phyloP scores from a whole-genome alignment of 176 grass and related monocot species.

The Chloris gayana region DNA sequence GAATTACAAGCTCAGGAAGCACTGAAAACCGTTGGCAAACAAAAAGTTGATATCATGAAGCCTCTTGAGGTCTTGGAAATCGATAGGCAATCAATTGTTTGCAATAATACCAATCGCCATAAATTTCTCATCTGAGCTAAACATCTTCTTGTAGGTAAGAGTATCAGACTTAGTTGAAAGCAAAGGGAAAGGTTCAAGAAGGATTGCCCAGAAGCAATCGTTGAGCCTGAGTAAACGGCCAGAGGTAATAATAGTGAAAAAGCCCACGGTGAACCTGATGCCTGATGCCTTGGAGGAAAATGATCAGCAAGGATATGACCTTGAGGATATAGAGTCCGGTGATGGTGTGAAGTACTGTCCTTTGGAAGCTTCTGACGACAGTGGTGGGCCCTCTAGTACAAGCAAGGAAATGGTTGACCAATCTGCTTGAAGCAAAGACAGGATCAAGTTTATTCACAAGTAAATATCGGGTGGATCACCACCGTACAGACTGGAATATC shows the following conservation, averaged over 20 bases:
- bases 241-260: conserved; percentile 39
- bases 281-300: conserved; percentile 26
- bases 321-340: conserved; percentile 44
- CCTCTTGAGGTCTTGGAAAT: conserved; percentile 72
- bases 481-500: neutral
- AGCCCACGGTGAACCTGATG: conserved; percentile 20
- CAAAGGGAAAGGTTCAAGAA: conserved; percentile 47
- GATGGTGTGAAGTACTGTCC: conserved; percentile 83
- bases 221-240: conserved; percentile 65
- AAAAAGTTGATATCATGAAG: conserved; percentile 63
- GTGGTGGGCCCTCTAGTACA: conserved; percentile 28
- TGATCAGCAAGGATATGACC: conserved; percentile 13
- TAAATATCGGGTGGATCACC: neutral
- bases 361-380: conserved; percentile 51
- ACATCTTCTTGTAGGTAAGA: conserved; percentile 64
- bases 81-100: neutral
- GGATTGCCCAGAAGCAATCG: conserved; percentile 56
- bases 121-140: conserved; percentile 23
- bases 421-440: neutral
- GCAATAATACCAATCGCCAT: conserved; percentile 19
- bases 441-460: conserved; percentile 20
- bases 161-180: conserved; percentile 69
- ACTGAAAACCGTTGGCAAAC: conserved; percentile 46
- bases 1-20: conserved; percentile 86
- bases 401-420: conserved; percentile 43